A percentile compares a stretch with the other conserved stretches of the same genome.
Evolutionary conservation across 2,329 filamentous ascomycete species (phyloP).

Genomic region (Neopestalotiopsis clavispora): DNA sequence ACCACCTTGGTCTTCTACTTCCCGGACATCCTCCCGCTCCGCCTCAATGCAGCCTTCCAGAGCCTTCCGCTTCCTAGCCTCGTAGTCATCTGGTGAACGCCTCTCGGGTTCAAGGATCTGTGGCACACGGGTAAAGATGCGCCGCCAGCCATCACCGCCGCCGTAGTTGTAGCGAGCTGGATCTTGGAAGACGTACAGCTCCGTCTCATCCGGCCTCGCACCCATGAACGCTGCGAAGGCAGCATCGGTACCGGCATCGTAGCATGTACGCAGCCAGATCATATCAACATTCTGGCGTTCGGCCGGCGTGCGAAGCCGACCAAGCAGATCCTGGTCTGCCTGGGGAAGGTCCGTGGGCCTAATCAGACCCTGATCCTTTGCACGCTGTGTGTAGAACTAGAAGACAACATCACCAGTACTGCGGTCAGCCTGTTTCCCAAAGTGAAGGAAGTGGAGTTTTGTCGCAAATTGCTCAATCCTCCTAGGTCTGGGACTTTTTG

Average conservation of each 20-base stretch:
- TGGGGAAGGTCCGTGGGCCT: not conserved
- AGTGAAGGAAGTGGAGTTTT: not conserved
- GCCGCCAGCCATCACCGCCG: not conserved
- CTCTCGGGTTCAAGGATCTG: not conserved
- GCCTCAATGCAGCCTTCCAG: not conserved
- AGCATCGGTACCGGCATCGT: not conserved
- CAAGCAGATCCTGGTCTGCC: not conserved
- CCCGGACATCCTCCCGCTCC: not conserved
- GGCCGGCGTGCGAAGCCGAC: not conserved
- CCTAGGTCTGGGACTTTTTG: not conserved
- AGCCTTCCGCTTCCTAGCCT: not conserved
- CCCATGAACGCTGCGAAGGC: not conserved
- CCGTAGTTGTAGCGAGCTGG: not conserved
- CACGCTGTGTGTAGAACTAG: not conserved
- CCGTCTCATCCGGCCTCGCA: not conserved
- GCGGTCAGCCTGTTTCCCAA: not conserved
- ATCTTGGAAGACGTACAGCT: not conserved
- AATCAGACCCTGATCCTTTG: not conserved
- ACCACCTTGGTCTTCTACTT: not conserved
- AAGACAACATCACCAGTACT: fast-evolving
- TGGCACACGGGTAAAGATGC: not conserved
- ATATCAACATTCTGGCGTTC: not conserved
- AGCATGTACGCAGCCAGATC: not conserved
- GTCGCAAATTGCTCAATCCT: not conserved
- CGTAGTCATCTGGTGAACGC: not conserved